Base-by-base conservation (phyloP, 176 grass and related monocot genomes). In the Triticum dicoccoides region DNA sequence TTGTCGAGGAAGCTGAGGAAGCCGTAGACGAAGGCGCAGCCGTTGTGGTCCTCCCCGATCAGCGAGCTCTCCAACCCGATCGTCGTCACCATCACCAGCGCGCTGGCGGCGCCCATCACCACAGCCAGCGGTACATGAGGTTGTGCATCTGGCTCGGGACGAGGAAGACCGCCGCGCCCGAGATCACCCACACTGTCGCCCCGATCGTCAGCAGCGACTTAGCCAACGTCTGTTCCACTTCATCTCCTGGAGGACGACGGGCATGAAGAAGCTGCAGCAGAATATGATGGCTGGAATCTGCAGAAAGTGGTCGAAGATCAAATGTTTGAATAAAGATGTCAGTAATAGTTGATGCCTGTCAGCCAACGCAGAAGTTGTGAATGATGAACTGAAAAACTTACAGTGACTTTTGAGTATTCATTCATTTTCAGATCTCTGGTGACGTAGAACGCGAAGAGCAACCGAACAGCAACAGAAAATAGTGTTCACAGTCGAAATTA, bases 1-100 rank as follows among this genome's bases (percentile, higher is more conserved):
- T 92, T 94, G 83, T 94, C 92, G 73, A 90, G 3, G 85, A 94
- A 94, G 86, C 92, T 94, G 11, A 94, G 87, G 8, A 90, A 94
- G 56, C 92, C 90, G 32, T 92, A 94, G 51, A 94, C 90, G 58
- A 94, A 92, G 13, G 87, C 89, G 66, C 73, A 80, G 24, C 92
- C 87, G 66, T 94, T 92, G 25, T 92, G 15, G 58, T 94, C 90
- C 30, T 94, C 90, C 12, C 87, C 89, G 15, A 94, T 89, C 78
- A 92, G 34, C 11, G 86, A 39, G 62, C 92, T 94, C 72, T 94
- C 78, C 61, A 94, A 88, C 45, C 92, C 85, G 37, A 94, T 77
- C 17, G 84, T 87, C 1, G 92, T 89, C 70, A 93, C 90, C 92
- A 76, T 92, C 33, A 90, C 84, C 72, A 94, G 83, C 1, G 87